phyloP scores from a whole-genome alignment of 148 eudicot species.

The Camellia japonica region DNA sequence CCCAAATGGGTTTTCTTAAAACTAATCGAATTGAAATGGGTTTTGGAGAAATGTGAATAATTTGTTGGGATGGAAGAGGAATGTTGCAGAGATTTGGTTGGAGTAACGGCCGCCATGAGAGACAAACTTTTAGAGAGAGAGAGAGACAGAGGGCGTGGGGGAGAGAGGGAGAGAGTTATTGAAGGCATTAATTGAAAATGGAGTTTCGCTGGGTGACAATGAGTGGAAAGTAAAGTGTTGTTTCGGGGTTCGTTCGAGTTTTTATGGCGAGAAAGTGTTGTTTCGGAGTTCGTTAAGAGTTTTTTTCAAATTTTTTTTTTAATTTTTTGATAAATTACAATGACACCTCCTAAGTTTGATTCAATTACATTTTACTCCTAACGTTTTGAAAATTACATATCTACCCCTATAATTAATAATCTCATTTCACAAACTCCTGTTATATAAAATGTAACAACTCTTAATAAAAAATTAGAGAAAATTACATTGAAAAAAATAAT shows the following conservation, averaged over 20 bases:
- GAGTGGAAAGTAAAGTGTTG: neutral
- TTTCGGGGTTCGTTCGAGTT: neutral
- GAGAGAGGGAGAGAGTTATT: neutral
- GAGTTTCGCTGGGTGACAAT: neutral
- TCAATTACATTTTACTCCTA: too few species aligned
- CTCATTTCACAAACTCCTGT: too few species aligned
- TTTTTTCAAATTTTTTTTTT: too few species aligned
- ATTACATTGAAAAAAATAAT: too few species aligned
- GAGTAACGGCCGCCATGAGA: conserved; percentile 13
- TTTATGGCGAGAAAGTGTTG: too few species aligned
- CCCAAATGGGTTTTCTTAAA: conserved; percentile 20
- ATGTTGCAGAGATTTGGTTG: conserved; percentile 6
- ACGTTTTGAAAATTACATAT: too few species aligned
- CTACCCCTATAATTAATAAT: too few species aligned
- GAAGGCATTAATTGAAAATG: neutral
- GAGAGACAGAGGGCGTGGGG: neutral
- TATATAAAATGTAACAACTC: too few species aligned
- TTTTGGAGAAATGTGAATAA: conserved; percentile 7
- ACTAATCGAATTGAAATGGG: conserved; percentile 1
- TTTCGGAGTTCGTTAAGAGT: too few species aligned
- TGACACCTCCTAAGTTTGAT: too few species aligned
- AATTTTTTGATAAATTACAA: too few species aligned
- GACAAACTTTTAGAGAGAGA: conserved; percentile 6
- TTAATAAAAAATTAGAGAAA: too few species aligned
- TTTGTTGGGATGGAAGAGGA: conserved; percentile 16